These are phyloP conservation scores for Alternaria arbusti DNA, from an alignment of 2,329 filamentous ascomycete species.

Conservation along the genomic window DNA sequence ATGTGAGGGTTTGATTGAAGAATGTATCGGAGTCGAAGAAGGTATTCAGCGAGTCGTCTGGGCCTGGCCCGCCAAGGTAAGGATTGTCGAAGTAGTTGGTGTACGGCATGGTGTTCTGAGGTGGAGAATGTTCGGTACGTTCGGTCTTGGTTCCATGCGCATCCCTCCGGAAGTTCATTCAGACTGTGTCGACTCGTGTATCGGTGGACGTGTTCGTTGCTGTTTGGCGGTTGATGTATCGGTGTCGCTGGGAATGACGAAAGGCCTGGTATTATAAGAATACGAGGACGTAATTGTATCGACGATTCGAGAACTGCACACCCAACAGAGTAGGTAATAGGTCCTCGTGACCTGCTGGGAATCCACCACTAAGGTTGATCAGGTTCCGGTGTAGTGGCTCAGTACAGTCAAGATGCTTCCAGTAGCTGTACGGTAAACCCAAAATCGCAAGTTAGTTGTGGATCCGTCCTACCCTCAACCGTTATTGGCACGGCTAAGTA, in stretches of 20 bases:
- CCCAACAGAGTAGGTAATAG: slow-evolving; percentile 20
- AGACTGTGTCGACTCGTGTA: slow-evolving; percentile 2
- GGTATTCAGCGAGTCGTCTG: slow-evolving; percentile 34
- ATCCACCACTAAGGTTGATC: slow-evolving; percentile 22
- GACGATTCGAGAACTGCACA: slow-evolving; percentile 30
- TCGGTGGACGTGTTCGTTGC: slow-evolving; percentile 1
- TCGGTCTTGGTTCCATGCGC: slow-evolving; percentile 32
- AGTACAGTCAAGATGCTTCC: slow-evolving; percentile 25
- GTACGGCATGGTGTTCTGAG: slow-evolving; percentile 14
- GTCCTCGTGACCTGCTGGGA: slow-evolving; percentile 22
- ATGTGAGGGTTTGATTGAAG: slow-evolving; percentile 34
- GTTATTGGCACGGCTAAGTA: slow-evolving; percentile 11
- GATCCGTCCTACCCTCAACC: slow-evolving; percentile 19
- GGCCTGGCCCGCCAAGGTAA: slow-evolving; percentile 28
- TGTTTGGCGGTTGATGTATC: slow-evolving; percentile 1
- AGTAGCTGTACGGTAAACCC: slow-evolving; percentile 26
- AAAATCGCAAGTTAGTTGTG: slow-evolving; percentile 26
- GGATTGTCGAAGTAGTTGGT: slow-evolving; percentile 27
- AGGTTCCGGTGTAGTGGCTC: slow-evolving; percentile 22
- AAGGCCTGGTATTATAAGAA: slow-evolving; percentile 13
- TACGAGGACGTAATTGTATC: slow-evolving; percentile 26
- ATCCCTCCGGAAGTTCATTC: slow-evolving; percentile 34
- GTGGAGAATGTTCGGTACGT: slow-evolving; percentile 34
- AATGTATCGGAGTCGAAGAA: slow-evolving; percentile 38
- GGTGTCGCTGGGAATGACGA: slow-evolving; percentile 1